Base-by-base conservation (phyloP, 2,329 filamentous ascomycete genomes). In the Dactylellina parvicollis region DNA sequence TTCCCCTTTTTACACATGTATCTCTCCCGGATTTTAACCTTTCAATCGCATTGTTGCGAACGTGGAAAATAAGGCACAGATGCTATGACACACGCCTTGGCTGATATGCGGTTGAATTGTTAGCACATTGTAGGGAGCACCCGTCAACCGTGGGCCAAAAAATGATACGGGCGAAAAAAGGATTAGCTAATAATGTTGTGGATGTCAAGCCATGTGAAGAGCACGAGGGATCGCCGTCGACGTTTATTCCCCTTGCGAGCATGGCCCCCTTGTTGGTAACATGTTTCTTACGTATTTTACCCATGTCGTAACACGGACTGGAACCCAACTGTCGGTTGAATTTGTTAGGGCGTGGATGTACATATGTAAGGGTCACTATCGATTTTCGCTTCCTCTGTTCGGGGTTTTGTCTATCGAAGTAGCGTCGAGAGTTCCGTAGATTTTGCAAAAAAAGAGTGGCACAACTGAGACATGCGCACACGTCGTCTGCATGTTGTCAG, bases 151-250 rank as follows among this genome's bases (percentile, higher is more conserved):
- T 38, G 49, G 4, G 9, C 3, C 4, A 30, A 4, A 14, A 12
- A 18, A n/a, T 20, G 26, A 20, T n/a, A n/a, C n/a, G n/a, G n/a
- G n/a, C n/a, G n/a, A 49, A 7, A 34, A 52, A 52, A 34, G 8
- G 12, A 32, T 32, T 12, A 18, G 32, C 8, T 34, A n/a, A n/a
- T n/a, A n/a, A n/a, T 34, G 24, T 34, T 55, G 18, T 55, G n/a
- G 36, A 10, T 16, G 9, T 57, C 30, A 46, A 10, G 54, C 64
- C 64, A 69, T 69, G 64, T 69, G 64, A 61, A 69, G 30, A 46
- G 36, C 64, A 69, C 64, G 44, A 38, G 28, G 46, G 64, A 28
- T 32, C 12, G 28, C 18, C n/a, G 22, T 28, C 14, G 42, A 50
- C 38, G 55, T 47, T 54, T 46, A 22, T 16, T 40, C 46, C 38